Percentiles rank a stretch among this genome's conserved stretches.
These are phyloP conservation scores for Aspergillus brasiliensis DNA, from an alignment of 2,329 filamentous ascomycete genomes.

Conservation along the genomic window DNA sequence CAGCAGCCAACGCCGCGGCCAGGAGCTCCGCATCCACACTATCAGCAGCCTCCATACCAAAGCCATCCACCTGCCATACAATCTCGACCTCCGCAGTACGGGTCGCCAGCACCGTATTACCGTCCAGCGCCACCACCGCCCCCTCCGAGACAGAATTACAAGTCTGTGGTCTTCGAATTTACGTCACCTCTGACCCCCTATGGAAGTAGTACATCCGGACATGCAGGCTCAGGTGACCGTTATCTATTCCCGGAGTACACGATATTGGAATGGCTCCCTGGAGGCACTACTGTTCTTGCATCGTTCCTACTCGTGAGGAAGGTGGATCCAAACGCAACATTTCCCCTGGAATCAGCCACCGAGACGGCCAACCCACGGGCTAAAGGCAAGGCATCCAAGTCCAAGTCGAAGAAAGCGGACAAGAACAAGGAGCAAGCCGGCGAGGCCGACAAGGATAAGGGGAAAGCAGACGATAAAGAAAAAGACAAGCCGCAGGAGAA, in stretches of 20 bases:
- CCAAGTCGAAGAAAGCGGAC: slow-evolving; percentile 43
- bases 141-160: slow-evolving; percentile 44
- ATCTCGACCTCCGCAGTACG: slow-evolving; percentile 39
- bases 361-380: slow-evolving; percentile 32
- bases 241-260: slow-evolving; percentile 53
- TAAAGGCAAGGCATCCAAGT: slow-evolving; percentile 30
- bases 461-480: neutral
- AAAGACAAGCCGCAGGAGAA: no score
- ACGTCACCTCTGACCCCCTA: slow-evolving; percentile 45
- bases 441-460: slow-evolving; percentile 13
- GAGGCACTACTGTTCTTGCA: slow-evolving; percentile 48
- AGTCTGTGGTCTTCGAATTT: slow-evolving; percentile 53
- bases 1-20: slow-evolving; percentile 29
- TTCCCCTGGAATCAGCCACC: slow-evolving; percentile 37
- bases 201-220: slow-evolving; percentile 42
- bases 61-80: slow-evolving; percentile 37
- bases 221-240: slow-evolving; percentile 48
- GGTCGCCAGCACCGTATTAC: slow-evolving; percentile 37
- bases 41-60: slow-evolving; percentile 36
- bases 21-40: slow-evolving; percentile 30
- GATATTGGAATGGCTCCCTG: slow-evolving; percentile 51
- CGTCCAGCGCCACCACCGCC: slow-evolving; percentile 35
- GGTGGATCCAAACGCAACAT: slow-evolving; percentile 42
- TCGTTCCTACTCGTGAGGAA: slow-evolving; percentile 51
- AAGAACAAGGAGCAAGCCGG: slow-evolving; percentile 29